Evolutionary conservation across 2,329 filamentous ascomycete genomes (phyloP), one percentile per base, ranked within the genome.

Genomic region (Neopestalotiopsis sp.): DNA sequence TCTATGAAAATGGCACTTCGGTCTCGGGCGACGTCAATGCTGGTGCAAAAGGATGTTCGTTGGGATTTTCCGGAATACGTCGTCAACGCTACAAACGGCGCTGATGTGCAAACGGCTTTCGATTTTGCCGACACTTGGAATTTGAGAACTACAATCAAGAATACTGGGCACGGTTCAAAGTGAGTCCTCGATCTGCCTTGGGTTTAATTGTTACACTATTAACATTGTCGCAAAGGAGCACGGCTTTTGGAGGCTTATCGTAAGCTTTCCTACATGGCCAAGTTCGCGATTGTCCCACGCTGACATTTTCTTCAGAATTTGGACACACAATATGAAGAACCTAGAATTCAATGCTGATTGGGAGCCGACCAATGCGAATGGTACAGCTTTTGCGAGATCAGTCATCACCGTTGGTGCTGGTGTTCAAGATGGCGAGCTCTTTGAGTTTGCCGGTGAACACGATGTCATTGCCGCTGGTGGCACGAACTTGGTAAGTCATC

Each of bases 111-210:
- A 73, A 74, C 78, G 0, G 79, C 78, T 7, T 76, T 83, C 56
- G 81, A 82, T 70, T 82, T 83, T 73, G 81, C 81, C 1, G 74
- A 80, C 17, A 80, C 80, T 57, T 72, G 73, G 65, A 78, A 80
- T 65, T 63, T 83, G 0, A 76, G 81, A 7, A 73, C 83, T 12
- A 76, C 81, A 12, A 74, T 83, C 69, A 82, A 82, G 76, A 85
- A 83, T 62, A 85, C 84, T 2, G 83, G 84, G 5, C 83, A 85
- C 42, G 83, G 84, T 70, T 85, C 84, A 69, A 77, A 77, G 49
- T 84, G 83, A 5, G 83, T 45, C n/a, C 42, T 45, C 7, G 4
- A 45, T n/a, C 7, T 13, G 7, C n/a, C 42, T 45, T 20, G 14
- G 14, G 7, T 28, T 4, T 3, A 4, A 58, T 9, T 58, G 3